Conservation (phyloP, 140 eudicot species). For the Senecio squalidus region DNA sequence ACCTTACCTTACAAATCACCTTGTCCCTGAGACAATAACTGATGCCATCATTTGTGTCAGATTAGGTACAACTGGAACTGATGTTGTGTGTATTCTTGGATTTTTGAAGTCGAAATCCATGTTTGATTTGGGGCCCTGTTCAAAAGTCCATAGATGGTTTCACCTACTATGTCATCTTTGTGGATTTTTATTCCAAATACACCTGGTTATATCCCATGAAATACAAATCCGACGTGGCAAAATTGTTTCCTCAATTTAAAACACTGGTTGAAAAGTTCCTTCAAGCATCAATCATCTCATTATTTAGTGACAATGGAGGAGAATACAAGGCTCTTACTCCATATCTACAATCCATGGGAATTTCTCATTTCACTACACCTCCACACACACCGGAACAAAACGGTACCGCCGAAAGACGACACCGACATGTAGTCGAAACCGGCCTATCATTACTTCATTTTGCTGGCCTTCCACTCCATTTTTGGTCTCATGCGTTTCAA, state of each 20-base stretch:
- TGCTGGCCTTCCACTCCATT: too few species aligned
- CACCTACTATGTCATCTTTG: constrained; percentile 1
- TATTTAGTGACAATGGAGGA: neutral
- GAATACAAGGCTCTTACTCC: neutral
- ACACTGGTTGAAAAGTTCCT: neutral
- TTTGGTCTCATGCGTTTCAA: too few species aligned
- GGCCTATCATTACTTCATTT: too few species aligned
- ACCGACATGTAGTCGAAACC: too few species aligned
- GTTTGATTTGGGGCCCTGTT: neutral
- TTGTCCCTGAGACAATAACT: too few species aligned
- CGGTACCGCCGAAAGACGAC: neutral
- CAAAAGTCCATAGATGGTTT: neutral
- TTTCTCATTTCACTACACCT: neutral
- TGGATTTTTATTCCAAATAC: neutral
- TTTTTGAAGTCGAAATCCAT: too few species aligned
- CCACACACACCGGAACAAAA: constrained; percentile 9
- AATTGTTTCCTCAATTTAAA: neutral
- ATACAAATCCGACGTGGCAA: neutral
- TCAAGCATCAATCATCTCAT: neutral
- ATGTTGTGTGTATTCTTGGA: too few species aligned
- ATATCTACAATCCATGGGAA: neutral
- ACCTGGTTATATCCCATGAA: neutral
- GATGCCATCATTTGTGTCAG: too few species aligned
- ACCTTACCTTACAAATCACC: too few species aligned
- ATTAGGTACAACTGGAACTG: too few species aligned